Conservation (phyloP, 2,329 filamentous ascomycete genomes). For the Zalaria obscura region DNA sequence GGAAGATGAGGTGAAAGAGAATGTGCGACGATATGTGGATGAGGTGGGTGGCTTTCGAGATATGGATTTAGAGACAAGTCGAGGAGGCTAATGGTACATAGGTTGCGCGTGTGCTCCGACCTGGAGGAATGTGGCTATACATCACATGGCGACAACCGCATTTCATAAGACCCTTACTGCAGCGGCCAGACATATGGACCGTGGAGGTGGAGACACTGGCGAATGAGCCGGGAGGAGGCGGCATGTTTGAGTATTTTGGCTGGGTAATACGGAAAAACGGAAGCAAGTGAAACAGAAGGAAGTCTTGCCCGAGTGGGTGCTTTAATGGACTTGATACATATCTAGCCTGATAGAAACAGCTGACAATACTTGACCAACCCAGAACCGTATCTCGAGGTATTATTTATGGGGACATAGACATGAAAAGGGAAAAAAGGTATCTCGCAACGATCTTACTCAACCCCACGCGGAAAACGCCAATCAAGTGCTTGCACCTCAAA, state of each 20-base stretch:
- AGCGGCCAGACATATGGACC: conserved; percentile 28
- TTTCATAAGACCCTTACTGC: conserved; percentile 36
- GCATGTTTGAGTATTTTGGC: conserved; percentile 36
- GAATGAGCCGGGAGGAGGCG: conserved; percentile 11
- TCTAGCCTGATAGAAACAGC: too few relatives aligned
- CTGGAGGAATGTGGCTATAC: conserved; percentile 17
- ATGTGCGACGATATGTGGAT: conserved; percentile 11
- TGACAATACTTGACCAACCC: too few relatives aligned
- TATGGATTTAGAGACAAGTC: background rate
- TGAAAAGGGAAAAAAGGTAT: background rate
- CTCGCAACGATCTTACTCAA: background rate
- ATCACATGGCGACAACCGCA: conserved; percentile 40
- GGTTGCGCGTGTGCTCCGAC: conserved; percentile 10
- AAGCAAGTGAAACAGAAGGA: too few relatives aligned
- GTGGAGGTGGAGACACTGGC: conserved; percentile 29
- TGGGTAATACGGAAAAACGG: conserved; percentile 25
- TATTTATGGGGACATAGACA: background rate
- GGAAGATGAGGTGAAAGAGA: conserved; percentile 14
- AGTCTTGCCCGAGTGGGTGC: too few relatives aligned
- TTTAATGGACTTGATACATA: too few relatives aligned
- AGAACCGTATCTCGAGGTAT: too few relatives aligned
- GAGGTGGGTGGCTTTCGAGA: conserved; percentile 8
- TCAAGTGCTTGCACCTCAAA: background rate
- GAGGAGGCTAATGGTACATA: background rate
- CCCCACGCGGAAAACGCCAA: background rate